Conservation (phyloP, 2,329 filamentous ascomycete species). For the Arthrobotrys sinensis region DNA sequence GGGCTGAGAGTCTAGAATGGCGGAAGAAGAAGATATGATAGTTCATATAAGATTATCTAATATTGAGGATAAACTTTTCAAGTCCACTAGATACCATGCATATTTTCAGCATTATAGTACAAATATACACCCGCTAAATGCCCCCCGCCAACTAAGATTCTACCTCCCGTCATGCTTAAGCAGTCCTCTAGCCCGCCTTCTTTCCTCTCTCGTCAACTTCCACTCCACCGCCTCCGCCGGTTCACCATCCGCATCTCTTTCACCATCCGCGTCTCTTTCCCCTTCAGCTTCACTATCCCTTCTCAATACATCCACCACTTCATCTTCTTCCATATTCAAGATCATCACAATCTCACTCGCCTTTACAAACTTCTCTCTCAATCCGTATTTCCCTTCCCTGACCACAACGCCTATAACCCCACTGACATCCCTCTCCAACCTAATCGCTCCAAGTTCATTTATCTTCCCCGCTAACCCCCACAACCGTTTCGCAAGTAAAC, state of each 20-base stretch:
- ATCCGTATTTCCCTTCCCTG: conserved; percentile 79
- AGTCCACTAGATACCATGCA: conserved; percentile 2
- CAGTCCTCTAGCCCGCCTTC: conserved; percentile 79
- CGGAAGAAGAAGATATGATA: conserved; percentile 57
- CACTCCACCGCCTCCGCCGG: conserved; percentile 78
- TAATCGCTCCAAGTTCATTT: conserved; percentile 84
- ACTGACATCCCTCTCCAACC: conserved; percentile 86
- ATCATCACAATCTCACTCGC: conserved; percentile 87
- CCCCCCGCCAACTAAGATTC: conserved; percentile 1
- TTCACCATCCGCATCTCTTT: conserved; percentile 69
- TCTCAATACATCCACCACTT: conserved; percentile 83
- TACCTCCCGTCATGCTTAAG: conserved; percentile 68
- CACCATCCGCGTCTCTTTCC: conserved; percentile 69
- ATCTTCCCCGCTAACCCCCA: conserved; percentile 84
- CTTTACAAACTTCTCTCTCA: conserved; percentile 82
- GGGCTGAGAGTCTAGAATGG: conserved; percentile 69
- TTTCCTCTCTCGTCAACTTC: conserved; percentile 81
- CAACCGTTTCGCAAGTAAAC: conserved; percentile 87
- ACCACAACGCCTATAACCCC: conserved; percentile 80
- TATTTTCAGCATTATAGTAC: conserved; percentile 23
- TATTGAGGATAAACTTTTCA: neutral
- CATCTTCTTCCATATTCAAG: conserved; percentile 94
- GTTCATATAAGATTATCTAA: conserved; percentile 9
- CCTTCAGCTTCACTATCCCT: conserved; percentile 66
- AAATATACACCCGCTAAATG: conserved; percentile 22